Evolutionary conservation across 2,329 filamentous ascomycete genomes (phyloP), one percentile per base, ranked within the genome.

Genomic region (Cytospora paraplurivora): DNA sequence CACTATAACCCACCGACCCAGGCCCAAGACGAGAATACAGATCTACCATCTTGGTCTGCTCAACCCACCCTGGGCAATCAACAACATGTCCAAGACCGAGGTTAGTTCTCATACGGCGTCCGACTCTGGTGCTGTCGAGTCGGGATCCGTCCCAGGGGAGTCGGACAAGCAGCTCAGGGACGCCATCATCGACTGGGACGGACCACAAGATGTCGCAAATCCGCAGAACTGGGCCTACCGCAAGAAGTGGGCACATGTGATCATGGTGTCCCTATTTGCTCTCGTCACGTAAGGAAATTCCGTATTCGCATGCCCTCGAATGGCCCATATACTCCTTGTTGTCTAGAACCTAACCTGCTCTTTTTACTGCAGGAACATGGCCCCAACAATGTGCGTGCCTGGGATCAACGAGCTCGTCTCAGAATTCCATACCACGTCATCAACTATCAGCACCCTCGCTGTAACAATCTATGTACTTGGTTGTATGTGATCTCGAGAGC

Each of bases 391-490:
- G 56, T 59, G 37, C n/a, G 56, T 34, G 17, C 56, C 56, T 5
- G 56, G 35, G 17, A n/a, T 59, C 27, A 11, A 7, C 62, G 54
- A 27, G 51, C 60, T 87, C 7, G 79, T 83, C 71, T 55, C 69
- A 7, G 81, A 85, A 3, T 85, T 88, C 60, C 47, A 78, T 38
- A 78, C 77, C 1, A 77, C 74, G 13, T 78, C 75, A 66, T 68
- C 76, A 7, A 72, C 79, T 56, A 69, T 86, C 3, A 76, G 76
- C 11, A 79, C 79, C 0, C 81, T 87, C 59, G 80, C 83, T 66
- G 78, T 87, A 1, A 84, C 83, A 0, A 77, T 87, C 13, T 84
- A 84, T 70, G 76, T 88, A n/a, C 73, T 85, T 0, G 82, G 84
- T 27, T 27, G 27, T 27, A 27, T 27, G 27, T 27, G 27, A 27